Evolutionary conservation across 2,329 filamentous ascomycete genomes (phyloP).

Genomic region (Dactylonectria macrodidyma): DNA sequence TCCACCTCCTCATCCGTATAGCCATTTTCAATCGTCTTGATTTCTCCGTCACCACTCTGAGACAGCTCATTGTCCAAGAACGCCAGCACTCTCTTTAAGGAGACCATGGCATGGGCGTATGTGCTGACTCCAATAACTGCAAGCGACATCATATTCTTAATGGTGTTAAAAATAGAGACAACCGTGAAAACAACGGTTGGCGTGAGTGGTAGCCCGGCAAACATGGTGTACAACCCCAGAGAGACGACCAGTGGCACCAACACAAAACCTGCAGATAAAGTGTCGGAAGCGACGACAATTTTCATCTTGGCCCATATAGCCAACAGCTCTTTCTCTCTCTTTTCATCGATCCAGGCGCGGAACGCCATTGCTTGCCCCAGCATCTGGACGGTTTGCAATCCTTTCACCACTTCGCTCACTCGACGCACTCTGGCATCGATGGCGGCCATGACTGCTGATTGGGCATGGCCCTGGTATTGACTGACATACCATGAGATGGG

Average conservation of each 20-base stretch:
- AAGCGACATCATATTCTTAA: conserved; percentile 19
- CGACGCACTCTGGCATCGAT: conserved; percentile 23
- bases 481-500: conserved; percentile 24
- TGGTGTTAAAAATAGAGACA: conserved; percentile 19
- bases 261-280: conserved; percentile 1
- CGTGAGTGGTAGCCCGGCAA: background rate
- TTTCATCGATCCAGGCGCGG: conserved; percentile 4
- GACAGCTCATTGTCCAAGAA: conserved; percentile 4
- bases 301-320: conserved; percentile 14
- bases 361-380: conserved; percentile 13
- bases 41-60: background rate
- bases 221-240: conserved; percentile 11
- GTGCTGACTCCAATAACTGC: conserved; percentile 17
- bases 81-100: background rate
- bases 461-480: conserved; percentile 10
- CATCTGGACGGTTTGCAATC: conserved; percentile 25
- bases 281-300: conserved; percentile 8
- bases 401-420: conserved; percentile 9
- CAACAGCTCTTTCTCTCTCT: conserved; percentile 10
- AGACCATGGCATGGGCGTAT: conserved; percentile 16
- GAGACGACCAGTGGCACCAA: conserved; percentile 14
- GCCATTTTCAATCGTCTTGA: background rate
- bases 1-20: background rate
- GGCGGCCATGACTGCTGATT: conserved; percentile 11
- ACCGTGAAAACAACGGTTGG: conserved; percentile 21